Percentiles rank a stretch among this genome's conserved stretches.
phyloP scores from a whole-genome alignment of 1,284 basidiomycete species.

The Cutaneotrichosporon curvatum region DNA sequence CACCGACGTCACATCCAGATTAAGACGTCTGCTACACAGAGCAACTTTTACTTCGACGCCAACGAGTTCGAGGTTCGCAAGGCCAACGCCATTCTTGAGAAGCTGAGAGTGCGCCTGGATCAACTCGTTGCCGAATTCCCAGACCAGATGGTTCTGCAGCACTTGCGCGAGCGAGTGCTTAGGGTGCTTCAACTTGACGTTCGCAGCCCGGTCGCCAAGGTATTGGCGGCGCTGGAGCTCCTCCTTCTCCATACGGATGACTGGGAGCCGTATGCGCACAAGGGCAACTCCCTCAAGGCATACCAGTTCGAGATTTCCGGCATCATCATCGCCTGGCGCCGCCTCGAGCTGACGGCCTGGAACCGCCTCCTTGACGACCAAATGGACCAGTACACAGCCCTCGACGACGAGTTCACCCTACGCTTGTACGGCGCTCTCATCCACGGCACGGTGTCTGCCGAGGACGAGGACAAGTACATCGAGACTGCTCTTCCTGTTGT shows the following conservation, averaged over 20 bases:
- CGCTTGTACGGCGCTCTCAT: constrained; percentile 75
- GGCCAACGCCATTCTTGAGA: constrained; percentile 53
- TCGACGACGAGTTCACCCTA: constrained; percentile 84
- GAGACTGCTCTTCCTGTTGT: constrained; percentile 67
- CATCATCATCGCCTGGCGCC: constrained; percentile 84
- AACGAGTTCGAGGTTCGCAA: constrained; percentile 65
- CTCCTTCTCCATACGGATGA: constrained; percentile 84
- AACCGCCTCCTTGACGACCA: constrained; percentile 71
- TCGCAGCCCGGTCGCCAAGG: constrained; percentile 69
- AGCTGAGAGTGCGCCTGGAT: constrained; percentile 55
- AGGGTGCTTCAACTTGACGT: constrained; percentile 60
- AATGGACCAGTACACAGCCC: constrained; percentile 54
- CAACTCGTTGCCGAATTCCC: constrained; percentile 76
- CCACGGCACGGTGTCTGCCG: constrained; percentile 56
- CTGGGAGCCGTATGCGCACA: constrained; percentile 92
- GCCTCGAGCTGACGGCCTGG: constrained; percentile 85
- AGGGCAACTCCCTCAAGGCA: constrained; percentile 67
- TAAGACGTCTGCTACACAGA: constrained; percentile 46
- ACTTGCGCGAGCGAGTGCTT: constrained; percentile 71
- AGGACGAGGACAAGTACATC: constrained; percentile 47
- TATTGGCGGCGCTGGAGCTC: constrained; percentile 79
- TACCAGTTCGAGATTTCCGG: constrained; percentile 62
- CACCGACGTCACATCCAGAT: constrained; percentile 37
- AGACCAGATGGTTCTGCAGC: constrained; percentile 90
- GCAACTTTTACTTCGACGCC: constrained; percentile 71